Conservation (phyloP, 2,329 filamentous ascomycete species). For the Annulohypoxylon truncatum region DNA sequence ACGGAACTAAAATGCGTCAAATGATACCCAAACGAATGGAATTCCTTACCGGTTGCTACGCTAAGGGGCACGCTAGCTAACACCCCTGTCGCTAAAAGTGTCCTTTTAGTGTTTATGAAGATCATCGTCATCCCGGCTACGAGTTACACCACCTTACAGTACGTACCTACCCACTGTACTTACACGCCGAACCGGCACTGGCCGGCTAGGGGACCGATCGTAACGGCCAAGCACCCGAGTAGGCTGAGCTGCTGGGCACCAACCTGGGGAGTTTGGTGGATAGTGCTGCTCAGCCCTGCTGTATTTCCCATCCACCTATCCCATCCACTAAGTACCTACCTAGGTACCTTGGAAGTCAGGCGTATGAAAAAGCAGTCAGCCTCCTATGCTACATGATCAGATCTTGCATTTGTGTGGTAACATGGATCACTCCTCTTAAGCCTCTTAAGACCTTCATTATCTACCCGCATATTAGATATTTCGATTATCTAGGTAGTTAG, state of each 20-base stretch:
- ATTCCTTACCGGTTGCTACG: slow-evolving; percentile 20
- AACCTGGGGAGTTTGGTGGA: background rate
- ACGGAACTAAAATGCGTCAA: slow-evolving; percentile 16
- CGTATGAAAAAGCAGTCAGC: background rate
- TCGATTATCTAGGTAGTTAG: no score
- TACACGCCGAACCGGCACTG: background rate
- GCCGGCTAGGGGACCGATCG: background rate
- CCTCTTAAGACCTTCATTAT: background rate
- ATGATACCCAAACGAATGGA: slow-evolving; percentile 24
- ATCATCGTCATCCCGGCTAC: slow-evolving; percentile 9
- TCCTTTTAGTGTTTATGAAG: slow-evolving; percentile 11
- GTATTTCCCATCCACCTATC: background rate
- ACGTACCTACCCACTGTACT: background rate
- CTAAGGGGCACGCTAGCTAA: slow-evolving; percentile 17
- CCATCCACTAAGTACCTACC: background rate
- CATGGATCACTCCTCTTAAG: background rate
- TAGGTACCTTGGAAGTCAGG: slow-evolving; percentile 3
- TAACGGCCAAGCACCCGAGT: background rate
- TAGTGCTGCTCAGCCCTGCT: background rate
- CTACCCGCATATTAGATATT: background rate
- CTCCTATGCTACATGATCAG: slow-evolving; percentile 15
- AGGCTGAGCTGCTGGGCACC: no score
- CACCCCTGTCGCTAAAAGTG: slow-evolving; percentile 7
- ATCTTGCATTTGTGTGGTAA: slow-evolving; percentile 14
- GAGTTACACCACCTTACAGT: no score